Conservation (phyloP, 176 grass and related monocot genomes). For the Urochloa ruziziensis region DNA sequence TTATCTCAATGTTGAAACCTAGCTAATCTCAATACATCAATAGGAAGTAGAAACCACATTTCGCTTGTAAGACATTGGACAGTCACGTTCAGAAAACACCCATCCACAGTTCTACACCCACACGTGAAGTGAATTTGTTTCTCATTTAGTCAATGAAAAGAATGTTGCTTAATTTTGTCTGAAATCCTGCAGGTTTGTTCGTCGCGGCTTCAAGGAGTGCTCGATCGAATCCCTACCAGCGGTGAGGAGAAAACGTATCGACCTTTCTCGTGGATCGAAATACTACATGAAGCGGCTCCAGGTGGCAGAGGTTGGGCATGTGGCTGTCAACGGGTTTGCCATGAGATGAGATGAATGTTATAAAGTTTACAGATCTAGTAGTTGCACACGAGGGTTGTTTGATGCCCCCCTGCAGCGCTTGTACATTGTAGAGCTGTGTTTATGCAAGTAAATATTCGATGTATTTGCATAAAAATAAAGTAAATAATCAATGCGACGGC, state of each 20-base stretch:
- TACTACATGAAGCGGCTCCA: slow-evolving; percentile 80
- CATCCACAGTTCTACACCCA: neutral
- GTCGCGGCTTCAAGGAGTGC: slow-evolving; percentile 87
- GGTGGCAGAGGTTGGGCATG: slow-evolving; percentile 37
- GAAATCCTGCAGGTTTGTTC: slow-evolving; percentile 65
- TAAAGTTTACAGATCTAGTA: neutral
- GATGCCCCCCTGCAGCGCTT: neutral
- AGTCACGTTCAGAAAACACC: neutral
- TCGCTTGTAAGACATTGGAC: neutral
- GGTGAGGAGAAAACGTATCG: slow-evolving; percentile 64
- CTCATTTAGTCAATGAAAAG: neutral
- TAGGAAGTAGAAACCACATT: neutral
- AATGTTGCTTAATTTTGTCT: neutral
- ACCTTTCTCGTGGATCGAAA: slow-evolving; percentile 82
- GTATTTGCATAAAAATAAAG: neutral
- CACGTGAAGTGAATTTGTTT: neutral
- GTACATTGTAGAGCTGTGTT: slow-evolving; percentile 31
- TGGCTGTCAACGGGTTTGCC: slow-evolving; percentile 37
- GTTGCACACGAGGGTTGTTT: slow-evolving; percentile 21
- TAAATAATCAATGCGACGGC: neutral
- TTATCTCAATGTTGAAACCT: neutral
- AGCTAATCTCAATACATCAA: neutral
- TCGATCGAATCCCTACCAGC: slow-evolving; percentile 66
- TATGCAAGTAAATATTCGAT: slow-evolving; percentile 24
- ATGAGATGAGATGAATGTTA: slow-evolving; percentile 5